A percentile compares a stretch with the other conserved stretches of the same genome.
These are phyloP conservation scores for Bremia lactucae DNA, from an alignment of 352 stramenopile species.

Conservation along the genomic window DNA sequence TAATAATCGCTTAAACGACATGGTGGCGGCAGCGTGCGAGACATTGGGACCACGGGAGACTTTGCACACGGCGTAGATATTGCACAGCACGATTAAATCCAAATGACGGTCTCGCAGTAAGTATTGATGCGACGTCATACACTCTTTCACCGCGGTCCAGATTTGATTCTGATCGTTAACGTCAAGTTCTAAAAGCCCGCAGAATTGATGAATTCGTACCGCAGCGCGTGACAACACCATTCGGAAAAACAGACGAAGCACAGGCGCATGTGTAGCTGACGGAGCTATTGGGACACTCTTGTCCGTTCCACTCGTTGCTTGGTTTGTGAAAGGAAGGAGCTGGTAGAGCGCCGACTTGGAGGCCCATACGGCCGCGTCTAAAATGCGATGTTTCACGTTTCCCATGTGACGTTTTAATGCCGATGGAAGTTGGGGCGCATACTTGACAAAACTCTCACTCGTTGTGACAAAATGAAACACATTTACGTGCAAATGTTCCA, in stretches of 20 bases:
- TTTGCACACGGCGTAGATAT: constrained; percentile 80
- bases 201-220: constrained; percentile 67
- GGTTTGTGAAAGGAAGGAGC: constrained; percentile 33
- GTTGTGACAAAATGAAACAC: constrained; percentile 83
- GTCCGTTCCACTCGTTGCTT: too few relatives aligned
- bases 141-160: constrained; percentile 81
- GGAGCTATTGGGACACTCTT: too few relatives aligned
- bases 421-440: constrained; percentile 55
- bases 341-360: constrained; percentile 61
- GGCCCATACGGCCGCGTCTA: constrained; percentile 68
- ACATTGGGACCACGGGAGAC: constrained; percentile 61
- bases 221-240: constrained; percentile 77
- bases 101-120: constrained; percentile 65
- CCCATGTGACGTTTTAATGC: constrained; percentile 80
- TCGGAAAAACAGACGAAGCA: constrained; percentile 81
- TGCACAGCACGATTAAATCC: constrained; percentile 76
- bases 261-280: constrained; percentile 20
- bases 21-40: constrained; percentile 26
- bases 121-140: constrained; percentile 46
- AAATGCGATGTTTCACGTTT: constrained; percentile 74
- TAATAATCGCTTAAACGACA: constrained; percentile 67
- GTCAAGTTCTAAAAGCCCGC: constrained; percentile 56
- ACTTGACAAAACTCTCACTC: constrained; percentile 82
- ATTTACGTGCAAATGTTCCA: constrained; percentile 64
- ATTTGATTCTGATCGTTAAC: constrained; percentile 74